Evolutionary conservation across 768 basidiomycete genomes (phyloP), one percentile per base, ranked within the genome.

Genomic region (Cubamyces lactineus): DNA sequence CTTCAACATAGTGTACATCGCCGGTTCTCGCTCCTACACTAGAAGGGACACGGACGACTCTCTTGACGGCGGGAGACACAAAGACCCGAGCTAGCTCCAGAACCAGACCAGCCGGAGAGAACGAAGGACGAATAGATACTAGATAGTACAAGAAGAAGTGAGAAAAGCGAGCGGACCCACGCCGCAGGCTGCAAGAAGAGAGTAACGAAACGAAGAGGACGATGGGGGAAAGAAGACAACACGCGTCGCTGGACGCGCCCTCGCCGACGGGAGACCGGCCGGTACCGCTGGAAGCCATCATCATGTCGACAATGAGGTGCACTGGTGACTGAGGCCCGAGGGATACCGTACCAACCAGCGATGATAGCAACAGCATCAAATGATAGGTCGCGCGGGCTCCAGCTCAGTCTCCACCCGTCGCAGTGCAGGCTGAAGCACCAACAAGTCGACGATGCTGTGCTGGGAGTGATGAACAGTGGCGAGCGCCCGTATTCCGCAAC

Each of bases 61-160:
- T 41, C 45, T 45, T 28, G 24, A 30, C 16, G 53, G 30, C 26
- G 50, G 28, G 53, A 38, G 24, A 42, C 38, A 21, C 26, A 30
- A 28, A 57, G 30, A 51, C 48, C 49, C 62, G 28, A 53, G 57
- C 58, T 54, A 59, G 63, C 63, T 64, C 63, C 63, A 57, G 53
- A 53, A 57, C 63, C 63, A 64, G 63, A 57, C 63, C 58, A 64
- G 63, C 63, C 58, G 63, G 53, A 52, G 30, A 55, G 24, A 21
- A 21, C 23, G 19, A 43, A 41, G 41, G 42, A 38, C 23, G 23
- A 24, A 52, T 19, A 42, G 17, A 21, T 30, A n/a, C n/a, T n/a
- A 43, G 26, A 55, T 42, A 53, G 53, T 40, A 28, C 15, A 28
- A 19, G 34, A 43, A 52, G 53, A 59, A 39, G 58, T 24, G 47